Evolutionary conservation across 192 early-diverging fungal genomes (phyloP).

Genomic region (Umbelopsis ramanniana): DNA sequence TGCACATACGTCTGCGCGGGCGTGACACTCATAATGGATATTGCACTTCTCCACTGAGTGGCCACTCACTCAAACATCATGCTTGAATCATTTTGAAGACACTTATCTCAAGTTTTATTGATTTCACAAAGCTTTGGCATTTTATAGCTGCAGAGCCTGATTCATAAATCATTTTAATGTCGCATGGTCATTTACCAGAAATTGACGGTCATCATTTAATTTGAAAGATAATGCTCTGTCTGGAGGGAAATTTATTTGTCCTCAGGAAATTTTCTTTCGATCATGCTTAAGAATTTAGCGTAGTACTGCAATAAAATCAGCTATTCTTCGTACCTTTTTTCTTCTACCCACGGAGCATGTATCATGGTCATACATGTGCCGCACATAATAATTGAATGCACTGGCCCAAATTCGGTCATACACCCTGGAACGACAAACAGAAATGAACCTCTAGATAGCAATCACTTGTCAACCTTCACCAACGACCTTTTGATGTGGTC

Average conservation of each 20-base stretch:
- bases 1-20: too few relatives aligned
- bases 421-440: background rate
- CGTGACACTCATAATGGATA: too few relatives aligned
- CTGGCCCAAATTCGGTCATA: background rate
- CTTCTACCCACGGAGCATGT: background rate
- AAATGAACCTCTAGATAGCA: background rate
- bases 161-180: too few relatives aligned
- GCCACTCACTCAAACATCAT: too few relatives aligned
- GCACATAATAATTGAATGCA: background rate
- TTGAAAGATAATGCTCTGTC: too few relatives aligned
- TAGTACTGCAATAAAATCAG: background rate
- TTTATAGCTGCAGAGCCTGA: too few relatives aligned
- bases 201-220: background rate
- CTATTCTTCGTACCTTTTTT: background rate
- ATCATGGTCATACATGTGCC: conserved; percentile 6
- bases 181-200: background rate
- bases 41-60: too few relatives aligned
- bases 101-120: too few relatives aligned
- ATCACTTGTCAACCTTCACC: background rate
- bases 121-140: background rate
- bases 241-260: too few relatives aligned
- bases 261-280: background rate
- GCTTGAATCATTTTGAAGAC: too few relatives aligned
- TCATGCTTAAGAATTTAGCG: background rate
- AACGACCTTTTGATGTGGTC: conserved; percentile 17